Evolutionary conservation across 345 rosid species (phyloP).

Genomic region (Lenwebbia sp.): DNA sequence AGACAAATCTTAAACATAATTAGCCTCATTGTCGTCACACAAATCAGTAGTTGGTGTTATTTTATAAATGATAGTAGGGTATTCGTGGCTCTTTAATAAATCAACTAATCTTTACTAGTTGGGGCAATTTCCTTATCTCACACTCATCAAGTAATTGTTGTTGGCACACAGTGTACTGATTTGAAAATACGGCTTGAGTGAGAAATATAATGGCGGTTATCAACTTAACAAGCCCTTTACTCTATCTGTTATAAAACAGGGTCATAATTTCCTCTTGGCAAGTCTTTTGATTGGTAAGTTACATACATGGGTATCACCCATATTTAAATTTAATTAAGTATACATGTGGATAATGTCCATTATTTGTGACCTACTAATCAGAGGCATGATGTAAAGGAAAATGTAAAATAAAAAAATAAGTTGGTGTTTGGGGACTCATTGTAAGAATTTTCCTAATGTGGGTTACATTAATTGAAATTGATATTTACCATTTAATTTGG

Average conservation of each 20-base stretch:
- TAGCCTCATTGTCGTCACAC: fast-evolving
- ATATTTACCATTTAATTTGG: too few species aligned
- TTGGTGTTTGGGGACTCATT: too few species aligned
- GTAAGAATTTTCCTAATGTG: too few species aligned
- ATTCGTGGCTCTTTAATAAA: not conserved
- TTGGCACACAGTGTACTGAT: not conserved
- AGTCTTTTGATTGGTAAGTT: not conserved
- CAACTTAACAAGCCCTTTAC: not conserved
- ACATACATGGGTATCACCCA: not conserved
- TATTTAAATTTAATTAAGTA: too few species aligned
- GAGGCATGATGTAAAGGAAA: too few species aligned
- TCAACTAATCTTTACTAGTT: not conserved
- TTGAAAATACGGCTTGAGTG: not conserved
- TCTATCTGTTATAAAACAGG: not conserved
- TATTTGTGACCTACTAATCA: too few species aligned
- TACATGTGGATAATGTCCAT: too few species aligned
- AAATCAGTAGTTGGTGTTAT: too few species aligned
- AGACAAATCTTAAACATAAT: not conserved
- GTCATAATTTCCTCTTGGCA: not conserved
- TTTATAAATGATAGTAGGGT: too few species aligned
- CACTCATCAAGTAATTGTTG: not conserved
- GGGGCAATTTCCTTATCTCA: fast-evolving
- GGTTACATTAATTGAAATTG: too few species aligned
- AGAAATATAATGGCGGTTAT: not conserved
- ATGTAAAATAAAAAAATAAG: too few species aligned